These are phyloP conservation scores for Gonapodya sp. DNA, from an alignment of 192 early-diverging fungal genomes.

Conservation along the genomic window DNA sequence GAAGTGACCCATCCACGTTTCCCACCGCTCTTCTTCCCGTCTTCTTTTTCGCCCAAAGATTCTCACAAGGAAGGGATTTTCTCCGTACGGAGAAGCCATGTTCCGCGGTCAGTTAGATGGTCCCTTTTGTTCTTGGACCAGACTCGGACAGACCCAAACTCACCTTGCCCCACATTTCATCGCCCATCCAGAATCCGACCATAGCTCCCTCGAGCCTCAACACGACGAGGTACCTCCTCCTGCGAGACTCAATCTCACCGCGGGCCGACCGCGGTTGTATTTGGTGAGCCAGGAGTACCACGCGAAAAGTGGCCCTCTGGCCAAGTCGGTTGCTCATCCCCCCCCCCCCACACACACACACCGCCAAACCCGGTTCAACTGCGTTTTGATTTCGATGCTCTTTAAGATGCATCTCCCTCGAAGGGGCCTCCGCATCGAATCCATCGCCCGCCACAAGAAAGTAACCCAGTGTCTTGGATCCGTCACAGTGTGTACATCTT, in stretches of 20 bases:
- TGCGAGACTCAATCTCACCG: background rate
- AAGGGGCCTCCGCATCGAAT: background rate
- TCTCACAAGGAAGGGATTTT: background rate
- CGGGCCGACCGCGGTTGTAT: background rate
- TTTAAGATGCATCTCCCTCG: background rate
- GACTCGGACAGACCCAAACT: too few species aligned
- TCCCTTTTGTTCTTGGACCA: background rate
- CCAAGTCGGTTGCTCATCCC: too few species aligned
- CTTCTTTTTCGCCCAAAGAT: too few species aligned
- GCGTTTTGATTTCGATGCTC: too few species aligned
- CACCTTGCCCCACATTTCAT: conserved; percentile 4
- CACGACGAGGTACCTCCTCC: background rate
- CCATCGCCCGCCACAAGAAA: background rate
- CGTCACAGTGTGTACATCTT: background rate
- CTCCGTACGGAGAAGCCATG: background rate
- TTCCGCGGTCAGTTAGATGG: background rate
- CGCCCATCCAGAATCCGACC: background rate
- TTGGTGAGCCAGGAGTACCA: too few species aligned
- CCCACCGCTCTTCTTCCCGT: too few species aligned
- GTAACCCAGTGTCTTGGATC: background rate
- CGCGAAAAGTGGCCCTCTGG: too few species aligned
- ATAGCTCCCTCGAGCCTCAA: background rate
- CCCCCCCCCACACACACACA: too few species aligned
- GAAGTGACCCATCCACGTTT: too few species aligned
- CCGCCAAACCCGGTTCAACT: too few species aligned